A percentile compares a stretch with the other conserved stretches of the same genome.
Conservation (phyloP, 2,329 filamentous ascomycete species). For the Didymella sp. region DNA sequence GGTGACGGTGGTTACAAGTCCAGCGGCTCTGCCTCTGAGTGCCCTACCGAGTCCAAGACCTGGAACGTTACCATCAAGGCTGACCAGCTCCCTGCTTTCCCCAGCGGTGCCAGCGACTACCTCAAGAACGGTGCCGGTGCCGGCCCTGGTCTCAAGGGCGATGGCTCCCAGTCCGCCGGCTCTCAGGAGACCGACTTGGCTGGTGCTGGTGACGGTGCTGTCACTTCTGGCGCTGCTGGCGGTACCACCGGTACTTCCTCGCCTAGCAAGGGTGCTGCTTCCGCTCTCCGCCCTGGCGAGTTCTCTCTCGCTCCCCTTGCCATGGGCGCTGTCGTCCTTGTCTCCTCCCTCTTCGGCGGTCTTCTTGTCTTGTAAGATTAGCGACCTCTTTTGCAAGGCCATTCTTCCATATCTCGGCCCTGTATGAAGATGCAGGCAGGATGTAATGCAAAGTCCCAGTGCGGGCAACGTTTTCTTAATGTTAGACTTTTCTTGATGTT, state of each 20-base stretch:
- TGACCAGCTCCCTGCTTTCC: slow-evolving; percentile 64
- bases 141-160: slow-evolving; percentile 62
- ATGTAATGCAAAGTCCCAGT: slow-evolving; percentile 39
- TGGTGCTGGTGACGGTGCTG: slow-evolving; percentile 58
- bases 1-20: slow-evolving; percentile 68
- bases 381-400: not conserved
- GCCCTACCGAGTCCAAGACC: slow-evolving; percentile 60
- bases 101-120: slow-evolving; percentile 61
- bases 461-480: slow-evolving; percentile 35
- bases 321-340: slow-evolving; percentile 59
- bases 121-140: slow-evolving; percentile 65
- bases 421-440: slow-evolving; percentile 10
- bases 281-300: slow-evolving; percentile 53
- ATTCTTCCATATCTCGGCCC: slow-evolving; percentile 7
- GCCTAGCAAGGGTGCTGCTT: slow-evolving; percentile 52
- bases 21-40: slow-evolving; percentile 59
- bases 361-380: slow-evolving; percentile 49
- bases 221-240: slow-evolving; percentile 48
- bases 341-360: slow-evolving; percentile 63
- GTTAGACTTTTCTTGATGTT: slow-evolving; percentile 19
- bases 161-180: slow-evolving; percentile 64
- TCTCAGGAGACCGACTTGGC: slow-evolving; percentile 54
- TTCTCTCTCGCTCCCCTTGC: slow-evolving; percentile 59
- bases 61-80: slow-evolving; percentile 61
- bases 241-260: slow-evolving; percentile 26